Conservation (phyloP, 2,329 filamentous ascomycete species). For the Cephalotrichum gorgonifer region DNA sequence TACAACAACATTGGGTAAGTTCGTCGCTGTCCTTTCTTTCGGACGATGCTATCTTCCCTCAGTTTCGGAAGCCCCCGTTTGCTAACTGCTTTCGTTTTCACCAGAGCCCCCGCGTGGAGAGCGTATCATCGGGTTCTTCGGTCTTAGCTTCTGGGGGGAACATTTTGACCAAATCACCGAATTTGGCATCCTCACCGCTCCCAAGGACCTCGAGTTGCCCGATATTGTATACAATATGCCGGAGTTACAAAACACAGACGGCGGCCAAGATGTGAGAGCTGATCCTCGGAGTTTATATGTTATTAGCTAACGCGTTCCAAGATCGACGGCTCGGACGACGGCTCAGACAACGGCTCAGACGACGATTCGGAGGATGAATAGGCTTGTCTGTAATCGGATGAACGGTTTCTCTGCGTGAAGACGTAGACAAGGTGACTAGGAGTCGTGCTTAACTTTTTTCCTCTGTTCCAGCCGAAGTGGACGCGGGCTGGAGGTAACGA, state of each 20-base stretch:
- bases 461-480: too few species aligned
- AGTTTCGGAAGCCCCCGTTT: not conserved
- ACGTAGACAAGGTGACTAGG: too few species aligned
- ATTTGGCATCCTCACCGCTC: conserved; percentile 37
- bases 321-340: too few species aligned
- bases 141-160: conserved; percentile 17
- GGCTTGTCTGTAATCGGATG: too few species aligned
- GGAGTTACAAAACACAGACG: conserved; percentile 25
- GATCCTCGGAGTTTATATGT: too few species aligned
- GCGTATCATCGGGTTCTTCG: conserved; percentile 34
- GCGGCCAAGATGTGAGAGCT: not conserved
- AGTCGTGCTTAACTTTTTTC: too few species aligned
- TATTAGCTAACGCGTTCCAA: too few species aligned
- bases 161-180: conserved; percentile 18
- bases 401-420: too few species aligned
- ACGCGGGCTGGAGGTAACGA: too few species aligned
- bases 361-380: too few species aligned
- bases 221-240: conserved; percentile 26
- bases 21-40: not conserved
- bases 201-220: conserved; percentile 26
- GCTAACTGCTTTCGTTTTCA: conserved; percentile 3
- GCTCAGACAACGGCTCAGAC: too few species aligned
- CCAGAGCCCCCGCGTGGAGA: conserved; percentile 22
- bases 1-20: not conserved
- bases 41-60: not conserved